These are phyloP conservation scores for Arthromyces matolae DNA, from an alignment of 768 basidiomycete species.

Conservation along the genomic window DNA sequence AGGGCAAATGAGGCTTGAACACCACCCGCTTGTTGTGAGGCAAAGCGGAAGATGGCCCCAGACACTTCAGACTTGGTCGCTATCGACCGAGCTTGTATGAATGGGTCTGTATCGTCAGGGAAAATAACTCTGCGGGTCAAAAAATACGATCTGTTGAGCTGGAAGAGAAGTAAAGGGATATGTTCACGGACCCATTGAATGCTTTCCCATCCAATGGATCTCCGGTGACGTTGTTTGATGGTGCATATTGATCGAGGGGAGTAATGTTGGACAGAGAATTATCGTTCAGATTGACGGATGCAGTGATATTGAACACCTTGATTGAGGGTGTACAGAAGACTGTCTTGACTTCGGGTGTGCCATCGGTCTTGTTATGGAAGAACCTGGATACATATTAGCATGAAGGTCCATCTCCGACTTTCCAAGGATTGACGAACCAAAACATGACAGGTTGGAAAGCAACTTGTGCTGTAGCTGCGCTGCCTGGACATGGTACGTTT, in stretches of 20 bases:
- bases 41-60: constrained; percentile 55
- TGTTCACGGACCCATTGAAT: constrained; percentile 52
- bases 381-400: constrained; percentile 25
- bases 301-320: constrained; percentile 37
- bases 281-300: constrained; percentile 41
- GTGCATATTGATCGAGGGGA: constrained; percentile 22
- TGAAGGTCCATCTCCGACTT: background rate
- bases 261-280: constrained; percentile 37
- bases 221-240: constrained; percentile 52
- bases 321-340: constrained; percentile 60
- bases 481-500: constrained; percentile 31
- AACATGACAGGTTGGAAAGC: constrained; percentile 59
- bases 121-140: constrained; percentile 42
- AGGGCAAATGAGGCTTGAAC: constrained; percentile 43
- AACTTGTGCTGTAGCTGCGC: constrained; percentile 26
- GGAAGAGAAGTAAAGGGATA: background rate
- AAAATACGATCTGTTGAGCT: background rate
- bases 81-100: constrained; percentile 48
- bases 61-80: constrained; percentile 53
- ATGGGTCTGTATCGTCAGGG: constrained; percentile 33
- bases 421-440: constrained; percentile 43
- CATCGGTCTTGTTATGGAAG: constrained; percentile 33
- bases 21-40: constrained; percentile 39
- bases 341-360: constrained; percentile 38
- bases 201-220: constrained; percentile 39